Percentiles rank a stretch among this genome's conserved stretches.
Evolutionary conservation across 1,284 basidiomycete genomes (phyloP).

Genomic region (Ganoderma meredithae): DNA sequence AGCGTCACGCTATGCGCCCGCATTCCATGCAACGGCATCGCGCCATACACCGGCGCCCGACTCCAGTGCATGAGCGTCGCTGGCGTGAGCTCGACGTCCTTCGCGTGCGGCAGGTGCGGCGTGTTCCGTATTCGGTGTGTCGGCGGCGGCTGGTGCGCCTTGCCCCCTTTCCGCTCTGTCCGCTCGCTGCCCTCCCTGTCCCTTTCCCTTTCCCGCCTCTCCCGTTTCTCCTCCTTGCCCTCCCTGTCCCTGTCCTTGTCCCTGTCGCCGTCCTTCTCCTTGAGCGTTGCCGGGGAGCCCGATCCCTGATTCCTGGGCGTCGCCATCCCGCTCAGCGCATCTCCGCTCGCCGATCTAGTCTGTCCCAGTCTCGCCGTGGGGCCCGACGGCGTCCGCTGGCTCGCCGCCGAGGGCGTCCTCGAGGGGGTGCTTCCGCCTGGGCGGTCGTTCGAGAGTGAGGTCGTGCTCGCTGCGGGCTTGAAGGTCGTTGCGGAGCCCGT

Average conservation of each 20-base stretch:
- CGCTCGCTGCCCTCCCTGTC: conserved; percentile 17
- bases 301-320: conserved; percentile 29
- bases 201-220: conserved; percentile 22
- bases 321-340: conserved; percentile 23
- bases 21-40: conserved; percentile 76
- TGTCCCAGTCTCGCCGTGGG: conserved; percentile 17
- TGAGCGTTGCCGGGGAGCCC: conserved; percentile 34
- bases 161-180: conserved; percentile 20
- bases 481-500: conserved; percentile 43
- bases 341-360: conserved; percentile 27
- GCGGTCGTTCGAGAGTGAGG: conserved; percentile 39
- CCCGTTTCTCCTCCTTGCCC: conserved; percentile 15
- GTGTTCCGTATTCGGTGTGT: conserved; percentile 35
- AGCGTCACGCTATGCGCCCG: conserved; percentile 88
- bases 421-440: conserved; percentile 29
- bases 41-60: conserved; percentile 81
- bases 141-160: conserved; percentile 18
- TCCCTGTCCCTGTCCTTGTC: conserved; percentile 28
- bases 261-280: conserved; percentile 30
- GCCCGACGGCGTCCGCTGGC: conserved; percentile 31
- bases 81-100: conserved; percentile 60
- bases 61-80: conserved; percentile 88
- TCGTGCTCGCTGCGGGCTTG: conserved; percentile 38
- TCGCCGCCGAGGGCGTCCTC: conserved; percentile 25
- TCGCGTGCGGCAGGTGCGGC: conserved; percentile 62